Percentiles rank a stretch among this genome's conserved stretches.
phyloP scores from a whole-genome alignment of 1,284 basidiomycete genomes.

The Apiotrichum akiyoshidainum region DNA sequence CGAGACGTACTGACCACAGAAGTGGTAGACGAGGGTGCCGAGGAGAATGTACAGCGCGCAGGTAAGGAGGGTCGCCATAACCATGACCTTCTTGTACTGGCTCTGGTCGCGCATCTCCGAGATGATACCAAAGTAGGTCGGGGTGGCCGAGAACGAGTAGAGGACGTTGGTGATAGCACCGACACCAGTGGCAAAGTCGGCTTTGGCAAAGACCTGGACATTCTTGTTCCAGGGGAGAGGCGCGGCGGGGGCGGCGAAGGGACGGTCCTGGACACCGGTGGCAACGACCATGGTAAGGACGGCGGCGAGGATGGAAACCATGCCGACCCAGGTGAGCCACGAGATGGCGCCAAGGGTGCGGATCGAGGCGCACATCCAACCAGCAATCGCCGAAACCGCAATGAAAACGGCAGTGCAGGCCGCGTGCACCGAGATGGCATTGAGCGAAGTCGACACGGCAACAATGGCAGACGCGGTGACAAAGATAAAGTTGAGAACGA shows the following conservation, averaged over 20 bases:
- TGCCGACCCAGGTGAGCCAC: conserved; percentile 41
- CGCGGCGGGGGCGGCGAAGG: conserved; percentile 35
- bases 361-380: conserved; percentile 31
- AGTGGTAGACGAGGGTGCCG: conserved; percentile 8
- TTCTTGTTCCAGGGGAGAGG: conserved; percentile 35
- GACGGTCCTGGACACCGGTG: conserved; percentile 42
- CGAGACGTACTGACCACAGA: conserved; percentile 7
- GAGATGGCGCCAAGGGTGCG: conserved; percentile 36
- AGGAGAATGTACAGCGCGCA: conserved; percentile 13
- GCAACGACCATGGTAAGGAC: conserved; percentile 40
- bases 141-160: conserved; percentile 30
- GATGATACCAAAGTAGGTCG: conserved; percentile 33
- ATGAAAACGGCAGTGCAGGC: conserved; percentile 40
- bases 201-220: conserved; percentile 27
- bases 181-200: conserved; percentile 32
- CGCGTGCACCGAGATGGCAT: conserved; percentile 22
- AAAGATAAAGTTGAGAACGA: conserved; percentile 7
- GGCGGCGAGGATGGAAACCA: conserved; percentile 30
- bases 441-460: conserved; percentile 7
- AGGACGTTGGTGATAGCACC: conserved; percentile 30
- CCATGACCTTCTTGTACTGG: conserved; percentile 27
- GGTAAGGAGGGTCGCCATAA: conserved; percentile 23
- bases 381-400: conserved; percentile 26
- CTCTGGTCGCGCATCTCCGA: conserved; percentile 42
- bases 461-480: conserved; percentile 4